These are phyloP conservation scores for Backusella westeae DNA, from an alignment of 192 early-diverging fungal genomes.

Conservation along the genomic window DNA sequence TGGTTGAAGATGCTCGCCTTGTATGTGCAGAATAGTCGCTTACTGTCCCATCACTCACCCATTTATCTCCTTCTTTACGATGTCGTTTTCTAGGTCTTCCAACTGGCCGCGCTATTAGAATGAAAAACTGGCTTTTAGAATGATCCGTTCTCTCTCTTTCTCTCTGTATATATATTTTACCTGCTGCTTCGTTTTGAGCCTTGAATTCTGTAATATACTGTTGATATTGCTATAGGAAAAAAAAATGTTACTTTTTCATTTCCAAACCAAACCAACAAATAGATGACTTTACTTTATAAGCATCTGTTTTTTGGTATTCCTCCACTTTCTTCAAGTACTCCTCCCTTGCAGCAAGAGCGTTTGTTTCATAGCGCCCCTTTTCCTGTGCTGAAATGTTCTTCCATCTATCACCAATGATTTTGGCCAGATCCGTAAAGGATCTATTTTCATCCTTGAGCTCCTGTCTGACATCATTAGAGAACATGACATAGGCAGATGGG, in stretches of 20 bases:
- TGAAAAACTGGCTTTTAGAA: background rate
- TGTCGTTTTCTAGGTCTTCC: slow-evolving; percentile 30
- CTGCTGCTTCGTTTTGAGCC: slow-evolving; percentile 36
- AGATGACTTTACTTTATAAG: slow-evolving; percentile 25
- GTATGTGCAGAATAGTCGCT: background rate
- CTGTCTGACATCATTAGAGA: slow-evolving; percentile 41
- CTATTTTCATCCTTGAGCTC: slow-evolving; percentile 38
- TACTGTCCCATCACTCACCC: background rate
- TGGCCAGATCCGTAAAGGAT: slow-evolving; percentile 42
- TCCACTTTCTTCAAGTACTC: slow-evolving; percentile 29
- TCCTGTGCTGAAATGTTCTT: slow-evolving; percentile 31
- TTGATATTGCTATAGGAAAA: slow-evolving; percentile 31
- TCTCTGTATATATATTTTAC: background rate
- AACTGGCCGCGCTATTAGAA: slow-evolving; percentile 17
- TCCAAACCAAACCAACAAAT: background rate
- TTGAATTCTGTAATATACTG: slow-evolving; percentile 40
- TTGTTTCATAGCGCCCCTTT: slow-evolving; percentile 32
- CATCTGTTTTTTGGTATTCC: slow-evolving; percentile 38
- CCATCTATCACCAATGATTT: slow-evolving; percentile 47
- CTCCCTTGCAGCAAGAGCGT: slow-evolving; percentile 29
- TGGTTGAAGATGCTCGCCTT: background rate
- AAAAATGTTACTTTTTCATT: background rate
- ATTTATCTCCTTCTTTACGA: background rate
- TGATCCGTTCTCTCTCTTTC: background rate
- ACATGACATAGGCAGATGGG: slow-evolving; percentile 49